Percentiles rank a stretch among this genome's conserved stretches.
phyloP scores from a whole-genome alignment of 257 asterid species.

The Plantago elongata region DNA sequence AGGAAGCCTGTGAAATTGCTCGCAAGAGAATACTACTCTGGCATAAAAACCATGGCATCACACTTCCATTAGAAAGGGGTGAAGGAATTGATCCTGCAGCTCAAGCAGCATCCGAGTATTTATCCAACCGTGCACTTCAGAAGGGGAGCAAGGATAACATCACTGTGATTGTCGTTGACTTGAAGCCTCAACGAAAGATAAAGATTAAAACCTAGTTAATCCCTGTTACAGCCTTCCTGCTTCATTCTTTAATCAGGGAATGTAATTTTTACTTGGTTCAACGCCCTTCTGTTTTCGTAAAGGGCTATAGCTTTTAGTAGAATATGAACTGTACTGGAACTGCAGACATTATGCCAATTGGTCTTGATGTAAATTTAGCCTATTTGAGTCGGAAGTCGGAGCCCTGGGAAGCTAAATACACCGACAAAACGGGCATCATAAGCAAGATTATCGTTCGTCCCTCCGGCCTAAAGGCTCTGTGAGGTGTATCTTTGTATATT shows the following conservation, averaged over 20 bases:
- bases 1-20: slow-evolving; percentile 82
- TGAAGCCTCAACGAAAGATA: slow-evolving; percentile 69
- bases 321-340: slow-evolving; percentile 10
- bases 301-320: slow-evolving; percentile 29
- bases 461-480: slow-evolving; percentile 31
- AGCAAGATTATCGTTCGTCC: background rate
- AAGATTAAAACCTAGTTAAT: slow-evolving; percentile 43
- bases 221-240: slow-evolving; percentile 1
- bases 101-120: slow-evolving; percentile 89
- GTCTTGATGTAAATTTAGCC: slow-evolving; percentile 28
- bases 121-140: slow-evolving; percentile 71
- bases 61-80: slow-evolving; percentile 49
- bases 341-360: slow-evolving; percentile 13
- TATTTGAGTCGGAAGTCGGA: slow-evolving; percentile 28
- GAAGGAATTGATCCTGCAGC: slow-evolving; percentile 89
- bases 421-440: background rate
- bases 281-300: slow-evolving; percentile 37
- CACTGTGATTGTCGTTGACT: slow-evolving; percentile 69
- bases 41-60: slow-evolving; percentile 58
- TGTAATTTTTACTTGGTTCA: slow-evolving; percentile 21
- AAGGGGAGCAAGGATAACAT: slow-evolving; percentile 96
- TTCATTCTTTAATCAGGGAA: slow-evolving; percentile 14
- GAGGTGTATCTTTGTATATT: slow-evolving; percentile 24
- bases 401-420: background rate
- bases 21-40: slow-evolving; percentile 67